Conservation (phyloP, 176 grass and related monocot genomes). For the bread wheat (Triticum aestivum) region DNA sequence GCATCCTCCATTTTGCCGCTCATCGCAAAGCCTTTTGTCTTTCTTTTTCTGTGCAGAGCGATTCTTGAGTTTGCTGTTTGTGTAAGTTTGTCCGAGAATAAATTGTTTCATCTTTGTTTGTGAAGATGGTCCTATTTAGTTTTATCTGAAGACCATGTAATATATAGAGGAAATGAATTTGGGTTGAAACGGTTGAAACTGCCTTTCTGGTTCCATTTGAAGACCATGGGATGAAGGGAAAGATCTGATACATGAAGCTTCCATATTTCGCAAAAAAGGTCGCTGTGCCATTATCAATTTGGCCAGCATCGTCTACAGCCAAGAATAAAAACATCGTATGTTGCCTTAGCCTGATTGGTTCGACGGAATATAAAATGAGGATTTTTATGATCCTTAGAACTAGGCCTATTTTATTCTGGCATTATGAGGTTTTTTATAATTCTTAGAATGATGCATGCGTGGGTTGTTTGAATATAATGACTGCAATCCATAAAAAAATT, state of each 20-base stretch:
- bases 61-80: slow-evolving; percentile 16
- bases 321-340: no score
- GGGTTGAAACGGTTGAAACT: background rate
- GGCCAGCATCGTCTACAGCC: background rate
- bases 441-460: no score
- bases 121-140: background rate
- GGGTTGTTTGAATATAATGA: no score
- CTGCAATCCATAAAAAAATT: no score
- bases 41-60: slow-evolving; percentile 23
- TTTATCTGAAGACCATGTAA: slow-evolving; percentile 18
- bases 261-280: background rate
- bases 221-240: background rate
- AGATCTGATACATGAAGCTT: background rate
- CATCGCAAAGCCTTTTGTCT: slow-evolving; percentile 5
- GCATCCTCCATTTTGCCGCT: background rate
- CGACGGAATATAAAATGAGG: no score
- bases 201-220: background rate
- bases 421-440: no score
- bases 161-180: background rate
- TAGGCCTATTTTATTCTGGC: no score
- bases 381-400: no score
- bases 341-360: no score
- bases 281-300: background rate
- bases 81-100: slow-evolving; percentile 16
- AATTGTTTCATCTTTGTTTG: background rate